These are phyloP conservation scores for Thelephora ganbajun DNA, from an alignment of 768 basidiomycete genomes.

Conservation along the genomic window DNA sequence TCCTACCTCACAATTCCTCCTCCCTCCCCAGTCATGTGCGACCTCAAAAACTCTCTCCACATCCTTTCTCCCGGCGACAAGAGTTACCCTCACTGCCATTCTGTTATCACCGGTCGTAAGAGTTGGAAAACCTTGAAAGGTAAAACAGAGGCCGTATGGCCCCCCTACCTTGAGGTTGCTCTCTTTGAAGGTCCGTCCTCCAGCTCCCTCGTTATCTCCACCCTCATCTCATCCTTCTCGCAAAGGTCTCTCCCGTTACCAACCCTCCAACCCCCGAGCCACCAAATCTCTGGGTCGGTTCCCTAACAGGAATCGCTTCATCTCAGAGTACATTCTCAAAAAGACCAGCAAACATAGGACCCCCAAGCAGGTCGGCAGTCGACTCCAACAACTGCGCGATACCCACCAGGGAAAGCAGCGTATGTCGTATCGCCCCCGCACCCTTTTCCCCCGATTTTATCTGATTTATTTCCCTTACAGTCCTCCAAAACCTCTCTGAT, in stretches of 20 bases:
- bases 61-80: neutral
- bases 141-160: constrained; percentile 63
- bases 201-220: constrained; percentile 1
- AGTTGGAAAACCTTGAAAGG: constrained; percentile 63
- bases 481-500: constrained; percentile 14
- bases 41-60: neutral
- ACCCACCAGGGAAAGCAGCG: constrained; percentile 58
- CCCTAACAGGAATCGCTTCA: constrained; percentile 69
- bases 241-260: constrained; percentile 56
- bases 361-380: constrained; percentile 70
- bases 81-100: neutral
- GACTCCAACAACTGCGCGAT: constrained; percentile 66
- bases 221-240: constrained; percentile 8
- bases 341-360: constrained; percentile 59
- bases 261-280: constrained; percentile 60
- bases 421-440: constrained; percentile 24
- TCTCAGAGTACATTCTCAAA: constrained; percentile 61
- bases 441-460: constrained; percentile 7
- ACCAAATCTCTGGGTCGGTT: constrained; percentile 62
- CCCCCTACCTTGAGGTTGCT: constrained; percentile 64
- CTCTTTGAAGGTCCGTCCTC: constrained; percentile 49
- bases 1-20: neutral
- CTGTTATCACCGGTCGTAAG: neutral
- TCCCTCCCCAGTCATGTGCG: neutral
- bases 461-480: constrained; percentile 11